Percentiles rank a stretch among this genome's conserved stretches.
Evolutionary conservation across 768 basidiomycete genomes (phyloP).

Genomic region (Arthromyces matolae): DNA sequence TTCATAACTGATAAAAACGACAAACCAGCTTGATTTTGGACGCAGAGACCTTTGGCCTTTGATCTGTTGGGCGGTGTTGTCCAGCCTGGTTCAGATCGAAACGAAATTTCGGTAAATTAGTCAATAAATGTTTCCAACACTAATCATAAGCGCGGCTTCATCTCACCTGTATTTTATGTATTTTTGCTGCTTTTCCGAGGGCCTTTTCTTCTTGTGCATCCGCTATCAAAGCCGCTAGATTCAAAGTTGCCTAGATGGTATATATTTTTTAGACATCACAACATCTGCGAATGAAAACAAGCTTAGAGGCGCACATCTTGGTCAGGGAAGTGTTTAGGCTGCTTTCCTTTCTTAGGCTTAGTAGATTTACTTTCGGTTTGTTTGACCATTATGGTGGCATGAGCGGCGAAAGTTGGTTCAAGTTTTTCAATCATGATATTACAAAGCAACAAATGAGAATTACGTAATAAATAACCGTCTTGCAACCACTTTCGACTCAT

Average conservation of each 20-base stretch:
- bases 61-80: conserved; percentile 2
- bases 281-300: too few relatives aligned
- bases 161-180: conserved; percentile 10
- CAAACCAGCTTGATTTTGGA: conserved; percentile 16
- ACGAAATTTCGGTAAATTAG: too few relatives aligned
- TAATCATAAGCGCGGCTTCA: not conserved
- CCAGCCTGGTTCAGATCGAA: conserved; percentile 9
- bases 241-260: conserved; percentile 5
- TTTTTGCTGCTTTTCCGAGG: conserved; percentile 3
- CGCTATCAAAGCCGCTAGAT: conserved; percentile 13
- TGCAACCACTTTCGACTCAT: too few relatives aligned
- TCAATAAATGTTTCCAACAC: too few relatives aligned
- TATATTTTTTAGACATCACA: too few relatives aligned
- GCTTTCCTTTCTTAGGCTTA: conserved; percentile 7
- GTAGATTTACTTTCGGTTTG: not conserved
- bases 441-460: not conserved
- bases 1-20: not conserved
- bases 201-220: conserved; percentile 13
- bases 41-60: conserved; percentile 8
- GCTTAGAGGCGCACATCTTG: conserved; percentile 9
- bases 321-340: conserved; percentile 10
- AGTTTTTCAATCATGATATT: too few relatives aligned
- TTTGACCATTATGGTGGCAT: conserved; percentile 7
- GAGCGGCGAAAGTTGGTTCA: not conserved
- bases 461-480: not conserved